These are phyloP conservation scores for Grosmannia huntii DNA, from an alignment of 2,329 filamentous ascomycete genomes.

Conservation along the genomic window DNA sequence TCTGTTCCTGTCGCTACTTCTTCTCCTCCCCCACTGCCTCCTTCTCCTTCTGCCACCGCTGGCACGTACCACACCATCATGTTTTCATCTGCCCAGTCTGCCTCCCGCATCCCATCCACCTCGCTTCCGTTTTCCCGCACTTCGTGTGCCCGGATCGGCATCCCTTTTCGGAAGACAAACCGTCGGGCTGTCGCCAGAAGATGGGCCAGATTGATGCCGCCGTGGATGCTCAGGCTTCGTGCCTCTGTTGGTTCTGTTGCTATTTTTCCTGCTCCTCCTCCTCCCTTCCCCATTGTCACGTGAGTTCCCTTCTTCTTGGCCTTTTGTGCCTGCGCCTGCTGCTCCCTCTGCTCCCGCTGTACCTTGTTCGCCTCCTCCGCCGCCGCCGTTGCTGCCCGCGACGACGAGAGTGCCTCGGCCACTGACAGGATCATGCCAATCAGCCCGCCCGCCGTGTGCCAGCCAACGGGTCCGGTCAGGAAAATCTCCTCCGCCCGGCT, in stretches of 20 bases:
- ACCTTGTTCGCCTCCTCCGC: conserved; percentile 16
- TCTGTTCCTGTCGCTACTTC: conserved; percentile 7
- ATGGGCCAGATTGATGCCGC: conserved; percentile 68
- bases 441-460: conserved; percentile 67
- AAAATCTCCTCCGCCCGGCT: conserved; percentile 65
- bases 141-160: conserved; percentile 63
- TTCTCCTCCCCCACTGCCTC: not conserved
- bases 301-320: conserved; percentile 6
- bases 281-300: too few species aligned
- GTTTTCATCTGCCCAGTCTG: conserved; percentile 63
- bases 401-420: conserved; percentile 49
- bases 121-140: conserved; percentile 24
- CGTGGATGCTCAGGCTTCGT: conserved; percentile 52
- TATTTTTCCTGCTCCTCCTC: not conserved
- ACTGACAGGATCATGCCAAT: conserved; percentile 76
- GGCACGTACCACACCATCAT: conserved; percentile 79
- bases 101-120: conserved; percentile 28
- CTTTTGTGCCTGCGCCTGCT: not conserved
- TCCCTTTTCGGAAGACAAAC: conserved; percentile 76
- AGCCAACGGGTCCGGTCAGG: conserved; percentile 63
- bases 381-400: conserved; percentile 25
- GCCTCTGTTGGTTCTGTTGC: not conserved
- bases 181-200: conserved; percentile 68
- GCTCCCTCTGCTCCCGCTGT: not conserved
- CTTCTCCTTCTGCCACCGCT: conserved; percentile 17